Evolutionary conservation across 2,329 filamentous ascomycete species (phyloP).

Genomic region (Ascosphaera apis): DNA sequence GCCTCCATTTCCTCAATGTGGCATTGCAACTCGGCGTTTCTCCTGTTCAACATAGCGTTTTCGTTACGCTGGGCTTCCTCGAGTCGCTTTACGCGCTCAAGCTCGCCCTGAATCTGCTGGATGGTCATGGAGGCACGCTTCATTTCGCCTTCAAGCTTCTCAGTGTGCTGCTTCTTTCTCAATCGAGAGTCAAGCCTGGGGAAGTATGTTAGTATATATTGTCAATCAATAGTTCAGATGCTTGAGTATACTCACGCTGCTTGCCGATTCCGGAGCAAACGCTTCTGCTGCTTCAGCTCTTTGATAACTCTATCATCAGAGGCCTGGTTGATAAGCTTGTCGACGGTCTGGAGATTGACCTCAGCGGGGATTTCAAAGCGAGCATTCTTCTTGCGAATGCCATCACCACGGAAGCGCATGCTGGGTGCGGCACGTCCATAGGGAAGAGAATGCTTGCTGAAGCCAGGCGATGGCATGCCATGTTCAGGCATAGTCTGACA

Average conservation of each 20-base stretch:
- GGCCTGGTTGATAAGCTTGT: constrained; percentile 69
- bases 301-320: constrained; percentile 74
- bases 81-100: constrained; percentile 20
- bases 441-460: not conserved
- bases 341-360: constrained; percentile 83
- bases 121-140: constrained; percentile 66
- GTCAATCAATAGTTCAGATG: constrained; percentile 1
- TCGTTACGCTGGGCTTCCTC: not conserved
- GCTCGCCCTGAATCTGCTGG: constrained; percentile 53
- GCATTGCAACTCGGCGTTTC: not conserved
- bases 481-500: not conserved
- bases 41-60: not conserved
- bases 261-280: constrained; percentile 80
- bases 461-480: not conserved
- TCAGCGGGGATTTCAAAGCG: constrained; percentile 93
- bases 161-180: constrained; percentile 94
- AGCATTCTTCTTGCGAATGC: constrained; percentile 97
- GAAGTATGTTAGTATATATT: constrained; percentile 5
- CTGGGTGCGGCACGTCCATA: not conserved
- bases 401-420: constrained; percentile 39
- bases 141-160: constrained; percentile 90
- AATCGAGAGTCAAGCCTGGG: constrained; percentile 78
- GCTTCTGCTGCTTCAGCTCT: constrained; percentile 96
- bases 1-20: not conserved
- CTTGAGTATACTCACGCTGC: constrained; percentile 54